These are phyloP conservation scores for Punica granatum DNA, from an alignment of 345 rosid species.

Conservation along the genomic window DNA sequence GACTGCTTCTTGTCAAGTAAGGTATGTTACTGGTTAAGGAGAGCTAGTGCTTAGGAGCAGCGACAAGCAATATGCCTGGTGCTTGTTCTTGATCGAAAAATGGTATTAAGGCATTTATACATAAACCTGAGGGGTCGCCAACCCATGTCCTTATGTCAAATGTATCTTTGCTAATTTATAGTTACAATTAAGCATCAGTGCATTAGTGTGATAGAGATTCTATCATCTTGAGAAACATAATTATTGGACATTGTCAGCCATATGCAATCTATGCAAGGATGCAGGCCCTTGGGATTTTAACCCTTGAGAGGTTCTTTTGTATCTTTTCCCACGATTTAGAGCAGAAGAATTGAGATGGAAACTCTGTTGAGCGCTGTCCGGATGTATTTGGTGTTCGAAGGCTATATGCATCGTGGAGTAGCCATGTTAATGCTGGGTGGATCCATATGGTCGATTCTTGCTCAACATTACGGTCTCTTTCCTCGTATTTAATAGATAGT, in stretches of 20 bases:
- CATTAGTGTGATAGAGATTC: not conserved
- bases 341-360: not conserved
- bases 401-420: not conserved
- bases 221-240: not conserved
- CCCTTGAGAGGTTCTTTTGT: not conserved
- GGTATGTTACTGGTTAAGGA: slow-evolving; percentile 32
- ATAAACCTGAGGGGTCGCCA: too few species aligned
- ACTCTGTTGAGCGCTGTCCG: not conserved
- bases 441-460: not conserved
- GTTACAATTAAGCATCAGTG: not conserved
- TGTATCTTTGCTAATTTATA: not conserved
- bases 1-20: slow-evolving; percentile 45
- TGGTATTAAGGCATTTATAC: not conserved
- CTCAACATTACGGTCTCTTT: not conserved
- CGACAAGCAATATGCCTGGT: not conserved
- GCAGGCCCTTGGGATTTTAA: not conserved
- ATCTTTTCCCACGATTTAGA: too few species aligned
- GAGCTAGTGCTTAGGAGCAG: not conserved
- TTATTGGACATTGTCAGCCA: not conserved
- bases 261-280: not conserved
- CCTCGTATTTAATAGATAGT: not conserved
- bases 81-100: not conserved
- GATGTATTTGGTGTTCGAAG: not conserved
- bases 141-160: not conserved
- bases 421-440: not conserved